These are phyloP conservation scores for Centella asiatica DNA, from an alignment of 129 eudicot species.

Conservation along the genomic window DNA sequence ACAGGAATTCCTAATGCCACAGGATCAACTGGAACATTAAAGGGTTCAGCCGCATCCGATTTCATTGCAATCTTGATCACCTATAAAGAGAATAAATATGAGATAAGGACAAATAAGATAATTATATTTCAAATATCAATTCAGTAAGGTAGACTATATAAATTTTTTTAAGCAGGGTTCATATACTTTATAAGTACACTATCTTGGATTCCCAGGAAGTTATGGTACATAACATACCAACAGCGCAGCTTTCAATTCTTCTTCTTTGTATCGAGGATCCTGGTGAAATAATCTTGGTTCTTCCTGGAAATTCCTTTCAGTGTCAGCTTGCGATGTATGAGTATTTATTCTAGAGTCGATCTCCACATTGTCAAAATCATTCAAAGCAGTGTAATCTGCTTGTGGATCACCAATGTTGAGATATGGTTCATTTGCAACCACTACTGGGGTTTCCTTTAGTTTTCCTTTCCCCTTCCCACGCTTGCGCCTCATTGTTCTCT, in stretches of 20 bases:
- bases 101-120: neutral
- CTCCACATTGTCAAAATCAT: too few species aligned
- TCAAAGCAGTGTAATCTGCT: too few species aligned
- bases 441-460: too few species aligned
- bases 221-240: slow-evolving; percentile 32
- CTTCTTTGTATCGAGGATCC: slow-evolving; percentile 39
- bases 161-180: too few species aligned
- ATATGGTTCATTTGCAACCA: too few species aligned
- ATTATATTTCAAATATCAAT: neutral
- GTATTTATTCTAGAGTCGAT: neutral
- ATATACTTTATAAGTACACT: neutral
- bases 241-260: slow-evolving; percentile 52
- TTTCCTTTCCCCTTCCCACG: too few species aligned
- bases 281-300: slow-evolving; percentile 15
- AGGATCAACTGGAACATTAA: slow-evolving; percentile 73
- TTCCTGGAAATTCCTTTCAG: slow-evolving; percentile 23
- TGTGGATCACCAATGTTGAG: too few species aligned
- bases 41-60: slow-evolving; percentile 76
- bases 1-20: slow-evolving; percentile 77
- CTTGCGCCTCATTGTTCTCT: too few species aligned
- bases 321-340: neutral
- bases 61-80: slow-evolving; percentile 71
- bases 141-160: neutral
- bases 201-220: neutral
- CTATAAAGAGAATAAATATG: slow-evolving; percentile 24